phyloP scores from a whole-genome alignment of 495 filamentous ascomycete species.

The Penicillium longicatenatum region DNA sequence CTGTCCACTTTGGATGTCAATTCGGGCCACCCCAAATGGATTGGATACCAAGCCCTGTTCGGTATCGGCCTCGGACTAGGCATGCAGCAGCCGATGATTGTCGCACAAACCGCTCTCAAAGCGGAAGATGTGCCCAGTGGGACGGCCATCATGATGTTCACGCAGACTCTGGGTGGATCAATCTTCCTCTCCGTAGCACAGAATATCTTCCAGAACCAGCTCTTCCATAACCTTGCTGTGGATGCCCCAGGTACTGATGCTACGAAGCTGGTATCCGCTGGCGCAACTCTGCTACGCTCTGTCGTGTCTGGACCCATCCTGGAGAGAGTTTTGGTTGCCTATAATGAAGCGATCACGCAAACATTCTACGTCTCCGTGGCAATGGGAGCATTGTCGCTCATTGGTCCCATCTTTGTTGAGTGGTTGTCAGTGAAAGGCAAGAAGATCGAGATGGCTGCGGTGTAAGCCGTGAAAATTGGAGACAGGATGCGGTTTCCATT shows the following conservation, averaged over 20 bases:
- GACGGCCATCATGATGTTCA: slow-evolving; percentile 66
- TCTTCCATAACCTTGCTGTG: slow-evolving; percentile 56
- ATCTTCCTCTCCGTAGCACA: slow-evolving; percentile 76
- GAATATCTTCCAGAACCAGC: slow-evolving; percentile 74
- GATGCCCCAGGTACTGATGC: slow-evolving; percentile 56
- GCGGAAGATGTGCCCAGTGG: slow-evolving; percentile 65
- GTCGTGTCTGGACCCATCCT: slow-evolving; percentile 49
- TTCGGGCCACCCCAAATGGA: slow-evolving; percentile 62
- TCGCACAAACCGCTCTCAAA: slow-evolving; percentile 66
- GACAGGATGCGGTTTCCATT: slow-evolving; percentile 1
- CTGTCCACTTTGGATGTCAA: slow-evolving; percentile 62
- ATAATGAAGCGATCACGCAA: slow-evolving; percentile 67
- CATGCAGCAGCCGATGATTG: slow-evolving; percentile 68
- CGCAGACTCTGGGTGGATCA: slow-evolving; percentile 71
- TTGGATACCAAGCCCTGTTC: slow-evolving; percentile 74
- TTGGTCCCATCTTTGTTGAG: slow-evolving; percentile 64
- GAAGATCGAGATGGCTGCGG: slow-evolving; percentile 65
- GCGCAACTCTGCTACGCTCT: slow-evolving; percentile 66
- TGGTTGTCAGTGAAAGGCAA: slow-evolving; percentile 87
- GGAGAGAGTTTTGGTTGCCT: slow-evolving; percentile 61
- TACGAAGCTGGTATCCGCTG: slow-evolving; percentile 52
- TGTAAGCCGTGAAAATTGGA: slow-evolving; percentile 13
- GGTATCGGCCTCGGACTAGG: slow-evolving; percentile 71
- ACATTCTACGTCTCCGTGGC: slow-evolving; percentile 72
- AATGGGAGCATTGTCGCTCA: slow-evolving; percentile 58